These are phyloP conservation scores for Flaveria sonorensis DNA, from an alignment of 129 eudicot species.

Conservation along the genomic window DNA sequence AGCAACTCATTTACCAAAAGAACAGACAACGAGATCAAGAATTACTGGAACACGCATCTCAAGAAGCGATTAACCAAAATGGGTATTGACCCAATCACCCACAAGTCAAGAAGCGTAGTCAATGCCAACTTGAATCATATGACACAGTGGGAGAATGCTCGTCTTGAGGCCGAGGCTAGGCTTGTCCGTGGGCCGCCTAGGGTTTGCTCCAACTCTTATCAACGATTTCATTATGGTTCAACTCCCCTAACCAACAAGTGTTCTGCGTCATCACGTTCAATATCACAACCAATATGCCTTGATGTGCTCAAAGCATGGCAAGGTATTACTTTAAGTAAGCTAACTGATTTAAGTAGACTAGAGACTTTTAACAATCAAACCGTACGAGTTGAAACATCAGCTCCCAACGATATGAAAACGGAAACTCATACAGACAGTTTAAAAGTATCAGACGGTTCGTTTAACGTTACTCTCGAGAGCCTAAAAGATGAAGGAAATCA, in stretches of 20 bases:
- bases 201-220: slow-evolving; percentile 28
- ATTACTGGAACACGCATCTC: slow-evolving; percentile 63
- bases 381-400: neutral
- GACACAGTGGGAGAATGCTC: slow-evolving; percentile 68
- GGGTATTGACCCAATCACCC: slow-evolving; percentile 68
- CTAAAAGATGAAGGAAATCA: slow-evolving; percentile 24
- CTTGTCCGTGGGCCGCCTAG: slow-evolving; percentile 41
- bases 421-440: neutral
- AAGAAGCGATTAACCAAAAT: slow-evolving; percentile 58
- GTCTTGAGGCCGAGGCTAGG: slow-evolving; percentile 72
- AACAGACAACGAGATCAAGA: slow-evolving; percentile 66
- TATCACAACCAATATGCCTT: slow-evolving; percentile 28
- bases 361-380: slow-evolving; percentile 14
- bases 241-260: slow-evolving; percentile 14
- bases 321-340: slow-evolving; percentile 27
- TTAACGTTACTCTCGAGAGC: neutral
- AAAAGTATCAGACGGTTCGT: neutral
- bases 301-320: slow-evolving; percentile 50
- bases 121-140: slow-evolving; percentile 52
- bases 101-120: slow-evolving; percentile 44
- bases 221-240: slow-evolving; percentile 7
- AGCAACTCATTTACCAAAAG: slow-evolving; percentile 53
- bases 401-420: neutral
- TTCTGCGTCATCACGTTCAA: neutral
- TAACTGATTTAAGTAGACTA: slow-evolving; percentile 1